These are phyloP conservation scores for Harringtonia lauricola DNA, from an alignment of 2,329 filamentous ascomycete species.

Conservation along the genomic window DNA sequence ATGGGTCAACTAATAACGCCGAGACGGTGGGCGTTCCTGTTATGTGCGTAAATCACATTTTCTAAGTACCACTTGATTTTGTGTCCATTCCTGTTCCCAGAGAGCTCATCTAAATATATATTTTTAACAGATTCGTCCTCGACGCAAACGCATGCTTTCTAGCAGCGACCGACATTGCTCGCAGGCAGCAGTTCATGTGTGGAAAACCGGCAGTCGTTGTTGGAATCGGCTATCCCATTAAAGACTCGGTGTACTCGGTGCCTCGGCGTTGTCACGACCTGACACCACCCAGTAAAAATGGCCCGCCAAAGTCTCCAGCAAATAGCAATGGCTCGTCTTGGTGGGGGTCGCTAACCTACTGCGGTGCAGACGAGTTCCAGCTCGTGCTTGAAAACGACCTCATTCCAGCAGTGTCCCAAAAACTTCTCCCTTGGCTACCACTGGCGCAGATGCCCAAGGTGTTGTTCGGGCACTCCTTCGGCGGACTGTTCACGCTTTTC, in stretches of 20 bases:
- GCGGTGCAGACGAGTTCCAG: not conserved
- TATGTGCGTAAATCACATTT: not conserved
- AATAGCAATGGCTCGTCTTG: not conserved
- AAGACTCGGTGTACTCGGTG: not conserved
- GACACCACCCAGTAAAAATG: conserved; percentile 4
- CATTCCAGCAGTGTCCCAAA: not conserved
- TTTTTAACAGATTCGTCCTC: conserved; percentile 1
- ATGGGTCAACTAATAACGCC: not conserved
- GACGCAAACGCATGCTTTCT: conserved; percentile 8
- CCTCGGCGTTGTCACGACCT: conserved; percentile 4
- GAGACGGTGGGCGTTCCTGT: not conserved
- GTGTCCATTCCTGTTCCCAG: too few species aligned
- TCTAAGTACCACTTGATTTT: too few species aligned
- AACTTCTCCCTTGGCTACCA: conserved; percentile 1
- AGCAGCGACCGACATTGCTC: conserved; percentile 8
- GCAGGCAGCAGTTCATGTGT: conserved; percentile 3
- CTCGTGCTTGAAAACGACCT: not conserved
- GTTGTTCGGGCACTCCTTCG: conserved; percentile 9
- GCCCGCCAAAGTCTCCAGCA: not conserved
- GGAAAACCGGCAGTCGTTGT: conserved; percentile 6
- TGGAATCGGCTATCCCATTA: conserved; percentile 7
- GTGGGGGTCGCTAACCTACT: not conserved
- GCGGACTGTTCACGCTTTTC: conserved; percentile 7
- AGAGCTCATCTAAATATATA: not conserved
- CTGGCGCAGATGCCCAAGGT: conserved; percentile 1